Percentiles rank a stretch among this genome's conserved stretches.
These are phyloP conservation scores for Vitellaria paradoxa DNA, from an alignment of 179 eudicot genomes.

Conservation along the genomic window DNA sequence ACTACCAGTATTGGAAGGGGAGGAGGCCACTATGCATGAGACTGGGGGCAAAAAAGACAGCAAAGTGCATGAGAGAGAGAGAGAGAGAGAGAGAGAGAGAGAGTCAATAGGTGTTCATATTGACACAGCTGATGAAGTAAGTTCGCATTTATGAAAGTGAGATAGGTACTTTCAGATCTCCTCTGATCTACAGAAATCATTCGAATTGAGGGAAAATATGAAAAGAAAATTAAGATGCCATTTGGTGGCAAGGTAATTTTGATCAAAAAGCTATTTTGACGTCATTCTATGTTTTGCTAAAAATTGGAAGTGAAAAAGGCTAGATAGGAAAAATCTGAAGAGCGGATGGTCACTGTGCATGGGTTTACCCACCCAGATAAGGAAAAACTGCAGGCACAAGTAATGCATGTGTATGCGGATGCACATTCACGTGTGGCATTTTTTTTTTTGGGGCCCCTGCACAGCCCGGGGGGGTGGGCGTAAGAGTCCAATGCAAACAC, in stretches of 20 bases:
- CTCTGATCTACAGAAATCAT: background rate
- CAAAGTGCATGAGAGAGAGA: background rate
- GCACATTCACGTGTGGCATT: too few relatives aligned
- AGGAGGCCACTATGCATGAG: too few relatives aligned
- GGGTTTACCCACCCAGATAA: background rate
- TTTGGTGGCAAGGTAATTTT: background rate
- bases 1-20: too few relatives aligned
- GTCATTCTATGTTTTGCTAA: background rate
- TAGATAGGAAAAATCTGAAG: background rate
- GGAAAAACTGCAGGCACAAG: background rate
- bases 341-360: background rate
- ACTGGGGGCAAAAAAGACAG: too few relatives aligned
- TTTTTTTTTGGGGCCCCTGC: too few relatives aligned
- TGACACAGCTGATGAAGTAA: background rate
- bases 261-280: background rate
- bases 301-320: background rate
- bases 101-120: background rate
- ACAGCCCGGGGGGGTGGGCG: too few relatives aligned
- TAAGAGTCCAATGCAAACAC: background rate
- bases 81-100: background rate
- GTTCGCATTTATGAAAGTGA: background rate
- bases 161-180: background rate
- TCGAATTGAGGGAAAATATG: background rate
- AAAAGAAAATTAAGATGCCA: background rate
- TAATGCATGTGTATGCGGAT: background rate